phyloP scores from a whole-genome alignment of 1,139 yeast species.

The Zygosaccharomyces sapae region DNA sequence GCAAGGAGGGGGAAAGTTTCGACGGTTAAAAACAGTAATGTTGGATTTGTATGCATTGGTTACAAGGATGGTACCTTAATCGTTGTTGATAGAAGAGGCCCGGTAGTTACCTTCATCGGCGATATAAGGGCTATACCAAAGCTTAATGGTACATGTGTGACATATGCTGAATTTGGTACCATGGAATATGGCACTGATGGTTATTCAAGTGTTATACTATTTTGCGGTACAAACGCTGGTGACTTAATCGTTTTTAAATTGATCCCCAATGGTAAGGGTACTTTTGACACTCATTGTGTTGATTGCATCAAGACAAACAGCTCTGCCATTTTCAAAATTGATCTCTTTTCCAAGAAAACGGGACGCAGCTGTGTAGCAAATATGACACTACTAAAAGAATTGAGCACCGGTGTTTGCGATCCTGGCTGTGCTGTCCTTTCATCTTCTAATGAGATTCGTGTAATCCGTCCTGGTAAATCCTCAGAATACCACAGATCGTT shows the following conservation, averaged over 20 bases:
- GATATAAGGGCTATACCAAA: constrained; percentile 32
- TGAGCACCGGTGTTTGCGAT: constrained; percentile 58
- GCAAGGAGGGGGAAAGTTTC: constrained; percentile 49
- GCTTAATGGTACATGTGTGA: constrained; percentile 40
- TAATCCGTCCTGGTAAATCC: constrained; percentile 56
- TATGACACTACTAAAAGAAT: constrained; percentile 52
- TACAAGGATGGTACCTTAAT: constrained; percentile 71
- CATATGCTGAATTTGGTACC: constrained; percentile 67
- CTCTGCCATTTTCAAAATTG: constrained; percentile 48
- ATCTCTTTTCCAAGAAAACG: constrained; percentile 52
- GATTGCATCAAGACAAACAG: constrained; percentile 49
- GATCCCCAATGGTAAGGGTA: constrained; percentile 64
- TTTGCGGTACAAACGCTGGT: constrained; percentile 79
- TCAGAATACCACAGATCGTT: constrained; percentile 57
- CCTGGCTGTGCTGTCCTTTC: constrained; percentile 61
- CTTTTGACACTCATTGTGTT: constrained; percentile 57
- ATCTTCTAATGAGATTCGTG: constrained; percentile 60
- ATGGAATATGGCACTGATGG: constrained; percentile 61
- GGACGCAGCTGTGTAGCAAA: constrained; percentile 68
- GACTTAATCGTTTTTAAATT: constrained; percentile 65
- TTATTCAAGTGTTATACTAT: constrained; percentile 65
- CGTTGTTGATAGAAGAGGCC: constrained; percentile 81
- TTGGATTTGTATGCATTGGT: constrained; percentile 84
- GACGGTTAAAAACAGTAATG: constrained; percentile 61
- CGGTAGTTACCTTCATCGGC: constrained; percentile 67